Conservation (phyloP, 73 alveolate genomes). For the Vitrella brassicaformis region DNA sequence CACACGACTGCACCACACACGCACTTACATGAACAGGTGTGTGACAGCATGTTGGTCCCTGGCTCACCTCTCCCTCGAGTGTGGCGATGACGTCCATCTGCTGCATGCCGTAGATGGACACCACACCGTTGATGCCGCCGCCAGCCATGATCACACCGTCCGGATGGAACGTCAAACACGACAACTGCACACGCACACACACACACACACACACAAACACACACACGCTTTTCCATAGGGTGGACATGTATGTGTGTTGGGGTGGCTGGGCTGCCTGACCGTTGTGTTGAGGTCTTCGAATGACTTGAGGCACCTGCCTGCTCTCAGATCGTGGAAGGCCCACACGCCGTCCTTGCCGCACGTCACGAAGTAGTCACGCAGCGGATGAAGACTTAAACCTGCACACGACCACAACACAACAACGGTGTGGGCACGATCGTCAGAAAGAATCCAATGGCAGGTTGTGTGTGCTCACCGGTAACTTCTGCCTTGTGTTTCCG, state of each 20-base stretch:
- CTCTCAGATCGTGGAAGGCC: constrained; percentile 23
- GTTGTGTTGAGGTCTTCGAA: no score
- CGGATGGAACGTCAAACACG: constrained; percentile 17
- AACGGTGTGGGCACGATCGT: no score
- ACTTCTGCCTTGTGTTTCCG: constrained; percentile 25
- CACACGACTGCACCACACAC: background rate
- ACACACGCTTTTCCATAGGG: no score
- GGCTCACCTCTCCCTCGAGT: background rate
- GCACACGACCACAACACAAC: no score
- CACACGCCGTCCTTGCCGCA: constrained; percentile 25
- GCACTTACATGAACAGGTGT: background rate
- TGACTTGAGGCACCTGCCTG: constrained; percentile 8
- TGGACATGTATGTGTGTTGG: no score
- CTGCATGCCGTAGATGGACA: background rate
- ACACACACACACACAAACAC: no score
- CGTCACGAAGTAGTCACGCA: constrained; percentile 24
- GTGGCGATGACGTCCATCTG: background rate
- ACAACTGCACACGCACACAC: background rate
- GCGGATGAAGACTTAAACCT: constrained; percentile 16
- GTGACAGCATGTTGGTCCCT: background rate
- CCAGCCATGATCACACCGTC: constrained; percentile 30
- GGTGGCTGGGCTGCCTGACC: no score
- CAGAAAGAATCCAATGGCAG: no score
- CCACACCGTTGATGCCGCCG: constrained; percentile 5
- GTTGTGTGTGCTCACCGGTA: background rate